Percentiles rank a stretch among this genome's conserved stretches.
Evolutionary conservation across 176 grass and related monocot genomes (phyloP).

Genomic region (Aegilops longissima): DNA sequence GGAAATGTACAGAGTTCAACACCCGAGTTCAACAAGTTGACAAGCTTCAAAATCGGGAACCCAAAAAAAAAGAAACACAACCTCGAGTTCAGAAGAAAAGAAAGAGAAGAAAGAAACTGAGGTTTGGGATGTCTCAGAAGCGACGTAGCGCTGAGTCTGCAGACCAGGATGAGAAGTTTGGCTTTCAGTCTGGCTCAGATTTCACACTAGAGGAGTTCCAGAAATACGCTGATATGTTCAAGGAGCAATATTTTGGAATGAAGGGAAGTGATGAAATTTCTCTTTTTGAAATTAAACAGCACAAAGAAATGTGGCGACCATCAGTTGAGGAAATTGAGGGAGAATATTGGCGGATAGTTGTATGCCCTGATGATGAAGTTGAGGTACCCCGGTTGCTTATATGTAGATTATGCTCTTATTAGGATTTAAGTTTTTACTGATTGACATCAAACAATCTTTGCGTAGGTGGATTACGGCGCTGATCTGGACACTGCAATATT

Average conservation of each 20-base stretch:
- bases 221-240: constrained; percentile 70
- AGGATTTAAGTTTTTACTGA: constrained; percentile 23
- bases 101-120: constrained; percentile 77
- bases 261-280: constrained; percentile 46
- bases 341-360: constrained; percentile 96
- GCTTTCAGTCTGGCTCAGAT: constrained; percentile 93
- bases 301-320: constrained; percentile 54
- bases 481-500: constrained; percentile 88
- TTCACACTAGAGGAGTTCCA: constrained; percentile 75
- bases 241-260: constrained; percentile 77
- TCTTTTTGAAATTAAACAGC: constrained; percentile 49
- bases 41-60: constrained; percentile 92
- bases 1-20: constrained; percentile 62
- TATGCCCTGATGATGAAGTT: constrained; percentile 74
- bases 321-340: constrained; percentile 90
- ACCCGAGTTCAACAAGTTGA: constrained; percentile 94
- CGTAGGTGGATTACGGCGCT: constrained; percentile 89
- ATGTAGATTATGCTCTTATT: constrained; percentile 10
- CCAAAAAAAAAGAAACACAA: constrained; percentile 60
- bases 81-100: constrained; percentile 64
- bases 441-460: constrained; percentile 22
- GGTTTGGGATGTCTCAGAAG: constrained; percentile 83
- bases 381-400: constrained; percentile 52
- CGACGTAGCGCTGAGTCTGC: constrained; percentile 43
- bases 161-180: constrained; percentile 81